Evolutionary conservation across 2,329 filamentous ascomycete species (phyloP).

Genomic region (Colletotrichum tofieldiae): DNA sequence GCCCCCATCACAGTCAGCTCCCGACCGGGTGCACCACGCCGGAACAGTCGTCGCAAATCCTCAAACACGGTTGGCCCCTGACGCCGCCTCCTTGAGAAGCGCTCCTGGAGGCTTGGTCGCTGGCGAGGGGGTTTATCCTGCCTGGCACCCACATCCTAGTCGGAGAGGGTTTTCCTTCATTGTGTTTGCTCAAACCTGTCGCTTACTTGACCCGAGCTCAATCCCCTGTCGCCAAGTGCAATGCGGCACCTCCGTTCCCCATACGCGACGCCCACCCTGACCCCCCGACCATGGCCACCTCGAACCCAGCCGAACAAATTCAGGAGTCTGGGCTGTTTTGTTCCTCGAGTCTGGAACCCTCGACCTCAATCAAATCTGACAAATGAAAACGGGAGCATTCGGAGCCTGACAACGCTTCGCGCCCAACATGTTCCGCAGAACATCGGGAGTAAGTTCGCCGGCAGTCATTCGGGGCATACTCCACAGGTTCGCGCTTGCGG

Average conservation of each 20-base stretch:
- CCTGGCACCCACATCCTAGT: constrained; percentile 22
- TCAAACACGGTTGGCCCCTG: constrained; percentile 35
- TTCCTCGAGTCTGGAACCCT: constrained; percentile 14
- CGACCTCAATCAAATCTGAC: constrained; percentile 10
- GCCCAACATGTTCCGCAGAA: too few relatives aligned
- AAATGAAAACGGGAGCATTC: not conserved
- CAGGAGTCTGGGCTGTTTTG: constrained; percentile 8
- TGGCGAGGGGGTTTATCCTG: constrained; percentile 20
- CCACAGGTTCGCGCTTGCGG: constrained; percentile 24
- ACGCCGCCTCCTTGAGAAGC: not conserved
- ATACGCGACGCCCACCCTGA: not conserved
- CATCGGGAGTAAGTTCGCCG: not conserved
- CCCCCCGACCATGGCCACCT: constrained; percentile 21
- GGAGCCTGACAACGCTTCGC: not conserved
- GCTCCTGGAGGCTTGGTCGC: not conserved
- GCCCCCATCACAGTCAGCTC: not conserved
- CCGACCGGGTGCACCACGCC: constrained; percentile 28
- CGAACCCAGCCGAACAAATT: not conserved
- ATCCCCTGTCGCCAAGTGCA: constrained; percentile 22
- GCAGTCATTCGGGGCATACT: not conserved
- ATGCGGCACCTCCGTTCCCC: constrained; percentile 26
- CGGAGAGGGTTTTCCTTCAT: not conserved
- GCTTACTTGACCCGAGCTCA: constrained; percentile 21
- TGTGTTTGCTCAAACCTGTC: constrained; percentile 32
- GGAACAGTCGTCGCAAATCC: constrained; percentile 27